Evolutionary conservation across 2,329 filamentous ascomycete species (phyloP), one percentile per base, ranked within the genome.

Genomic region (Akanthomyces lecanii): DNA sequence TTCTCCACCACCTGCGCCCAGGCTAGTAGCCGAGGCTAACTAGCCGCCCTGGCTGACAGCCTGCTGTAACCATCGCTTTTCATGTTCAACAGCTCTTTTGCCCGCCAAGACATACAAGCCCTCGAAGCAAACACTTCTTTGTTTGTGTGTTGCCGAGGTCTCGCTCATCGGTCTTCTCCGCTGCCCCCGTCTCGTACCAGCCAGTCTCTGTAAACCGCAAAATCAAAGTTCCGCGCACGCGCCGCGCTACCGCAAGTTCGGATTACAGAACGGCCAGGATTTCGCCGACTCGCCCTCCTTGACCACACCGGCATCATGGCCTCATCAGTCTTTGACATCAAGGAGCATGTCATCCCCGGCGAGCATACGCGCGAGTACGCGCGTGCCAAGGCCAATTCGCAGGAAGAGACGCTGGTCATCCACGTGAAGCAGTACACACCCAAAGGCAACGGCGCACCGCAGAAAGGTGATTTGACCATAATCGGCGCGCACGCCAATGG

Each of bases 381-480:
- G 7, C 84, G 85, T 61, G 90, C 89, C 14, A 92, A 90, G 2
- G 82, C 87, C 3, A 81, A 83, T 62, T 84, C 84, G 14, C 90
- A 96, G 69, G 89, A 96, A 67, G 89, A 94, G 65, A 80, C 85
- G 6, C 80, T 97, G 3, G 77, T 86, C 61, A 76, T 97, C 5
- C 85, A 87, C 10, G 83, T 97, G 60, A 97, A 97, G 79, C 91
- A 97, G 72, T 98, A 98, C 73, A 89, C 85, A 0, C 93, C 93
- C 1, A 79, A 85, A 62, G 83, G 88, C 71, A 92, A 93, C 69
- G 81, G 79, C 0, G 75, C 78, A 28, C 89, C 91, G 0, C 81
- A 85, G 66, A 84, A 86, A 1, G 90, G 91, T 40, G 91, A 95
- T 74, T 79, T 97, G 10, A 97, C 92, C 23, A 87, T 98, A 64